Percentiles rank a stretch among this genome's conserved stretches.
Conservation (phyloP, 768 basidiomycete species). For the Psilocybe cubensis region DNA sequence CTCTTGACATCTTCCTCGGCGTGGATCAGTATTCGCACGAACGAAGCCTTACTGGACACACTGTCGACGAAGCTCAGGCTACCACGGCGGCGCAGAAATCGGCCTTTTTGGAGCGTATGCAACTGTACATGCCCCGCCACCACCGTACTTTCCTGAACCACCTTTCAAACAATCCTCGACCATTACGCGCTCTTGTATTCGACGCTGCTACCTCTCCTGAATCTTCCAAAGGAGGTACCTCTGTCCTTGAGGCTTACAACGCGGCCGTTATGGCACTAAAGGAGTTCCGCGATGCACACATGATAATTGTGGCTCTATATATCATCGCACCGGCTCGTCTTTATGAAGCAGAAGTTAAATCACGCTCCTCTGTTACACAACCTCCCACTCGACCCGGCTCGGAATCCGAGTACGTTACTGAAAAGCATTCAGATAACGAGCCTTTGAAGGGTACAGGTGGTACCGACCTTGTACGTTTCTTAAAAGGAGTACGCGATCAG, state of each 20-base stretch:
- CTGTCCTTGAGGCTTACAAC: conserved; percentile 63
- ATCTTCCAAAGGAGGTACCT: conserved; percentile 19
- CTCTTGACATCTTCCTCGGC: conserved; percentile 73
- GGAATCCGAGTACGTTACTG: conserved; percentile 2
- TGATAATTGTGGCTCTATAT: conserved; percentile 74
- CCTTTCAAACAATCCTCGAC: conserved; percentile 60
- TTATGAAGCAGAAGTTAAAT: background rate
- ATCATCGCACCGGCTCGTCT: conserved; percentile 68
- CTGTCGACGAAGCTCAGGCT: background rate
- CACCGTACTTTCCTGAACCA: conserved; percentile 81
- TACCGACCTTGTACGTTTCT: conserved; percentile 74
- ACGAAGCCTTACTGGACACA: conserved; percentile 20
- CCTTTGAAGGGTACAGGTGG: conserved; percentile 62
- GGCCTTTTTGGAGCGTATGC: conserved; percentile 73
- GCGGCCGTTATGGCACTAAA: conserved; percentile 66
- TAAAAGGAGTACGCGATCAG: conserved; percentile 72
- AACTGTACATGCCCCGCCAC: conserved; percentile 80
- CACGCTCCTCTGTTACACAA: background rate
- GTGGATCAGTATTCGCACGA: conserved; percentile 52
- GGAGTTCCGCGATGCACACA: conserved; percentile 75
- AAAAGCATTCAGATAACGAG: conserved; percentile 1
- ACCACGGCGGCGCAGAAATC: conserved; percentile 10
- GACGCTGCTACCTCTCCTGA: conserved; percentile 7
- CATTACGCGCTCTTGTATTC: conserved; percentile 59
- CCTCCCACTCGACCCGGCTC: background rate